These are phyloP conservation scores for Picea mariana DNA, from an alignment of 83 land plant genomes.

Conservation along the genomic window DNA sequence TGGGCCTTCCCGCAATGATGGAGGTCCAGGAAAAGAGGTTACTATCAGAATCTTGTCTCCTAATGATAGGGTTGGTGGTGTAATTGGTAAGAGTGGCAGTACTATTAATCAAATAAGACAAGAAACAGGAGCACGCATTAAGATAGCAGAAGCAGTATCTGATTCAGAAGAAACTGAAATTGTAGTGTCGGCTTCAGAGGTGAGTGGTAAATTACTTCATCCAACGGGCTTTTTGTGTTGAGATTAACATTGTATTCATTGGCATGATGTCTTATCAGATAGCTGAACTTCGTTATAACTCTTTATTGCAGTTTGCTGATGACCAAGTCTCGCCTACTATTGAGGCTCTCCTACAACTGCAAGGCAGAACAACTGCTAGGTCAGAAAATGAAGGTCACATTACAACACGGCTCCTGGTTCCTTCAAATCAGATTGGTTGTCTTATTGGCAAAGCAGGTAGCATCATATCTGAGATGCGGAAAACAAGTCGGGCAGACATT, in stretches of 20 bases:
- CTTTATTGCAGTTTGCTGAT: constrained; percentile 32
- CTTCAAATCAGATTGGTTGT: constrained; percentile 64
- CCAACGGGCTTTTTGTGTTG: not conserved
- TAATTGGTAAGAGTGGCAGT: constrained; percentile 61
- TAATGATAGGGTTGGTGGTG: constrained; percentile 48
- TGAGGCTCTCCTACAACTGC: constrained; percentile 55
- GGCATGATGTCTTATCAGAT: not conserved
- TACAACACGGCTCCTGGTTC: constrained; percentile 59
- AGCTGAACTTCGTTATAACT: not conserved
- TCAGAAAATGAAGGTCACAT: constrained; percentile 35
- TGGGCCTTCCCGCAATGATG: constrained; percentile 21
- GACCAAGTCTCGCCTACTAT: constrained; percentile 52
- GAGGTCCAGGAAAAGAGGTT: constrained; percentile 36
- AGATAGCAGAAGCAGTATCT: constrained; percentile 36
- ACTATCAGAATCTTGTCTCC: constrained; percentile 55
- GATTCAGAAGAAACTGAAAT: constrained; percentile 60
- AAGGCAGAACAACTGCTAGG: constrained; percentile 31
- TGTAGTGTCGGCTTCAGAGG: constrained; percentile 50
- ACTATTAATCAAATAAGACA: constrained; percentile 44
- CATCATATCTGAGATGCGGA: constrained; percentile 63
- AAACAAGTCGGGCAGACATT: constrained; percentile 53
- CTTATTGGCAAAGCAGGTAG: constrained; percentile 60
- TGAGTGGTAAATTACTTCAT: not conserved
- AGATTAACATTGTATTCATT: not conserved
- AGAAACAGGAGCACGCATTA: constrained; percentile 51